Evolutionary conservation across 306 rosid species (phyloP), one percentile per base, ranked within the genome.

Genomic region (Quercus wislizeni): DNA sequence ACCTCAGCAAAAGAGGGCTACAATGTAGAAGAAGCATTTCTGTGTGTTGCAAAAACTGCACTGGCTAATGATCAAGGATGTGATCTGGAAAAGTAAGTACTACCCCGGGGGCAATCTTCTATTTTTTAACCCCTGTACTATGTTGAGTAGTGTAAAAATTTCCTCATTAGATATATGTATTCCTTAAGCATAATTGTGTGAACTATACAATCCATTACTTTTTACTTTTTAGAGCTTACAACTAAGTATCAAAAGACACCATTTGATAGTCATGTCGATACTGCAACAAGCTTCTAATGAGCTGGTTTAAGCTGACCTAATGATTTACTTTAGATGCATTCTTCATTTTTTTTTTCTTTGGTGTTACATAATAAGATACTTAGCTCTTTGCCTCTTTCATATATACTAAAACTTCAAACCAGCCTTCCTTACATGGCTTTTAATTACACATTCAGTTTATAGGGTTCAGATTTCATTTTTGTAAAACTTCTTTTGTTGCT

Each of bases 1-100:
- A 92, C 97, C 19, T 94, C 99, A 3, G 99, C 97, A 2, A 94
- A 92, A 85, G 92, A 94, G 72, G 89, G 86, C 2, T 74, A 79
- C 82, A 90, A 90, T 65, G 86, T 94, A 30, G 94, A 92, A 2
- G 97, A 89, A 49, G 95, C 97, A 19, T 94, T 94, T 81, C 70
- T 85, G 0, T 85, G 90, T 49, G 91, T 85, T 30, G 99, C 99
- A 31, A 82, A 85, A 83, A 76, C 69, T 85, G 91, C 97, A 49
- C 76, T 84, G 46, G 74, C 78, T 84, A 92, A 85, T 83, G 97
- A 94, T 73, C 97, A 80, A 33, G 52, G 72, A 35, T 68, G 52
- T 18, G 83, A 86, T 31, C 85, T 82, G 81, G 92, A 91, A 79
- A 81, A 83, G 97, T 94, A 79, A 87, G 94, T 75, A 73, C 55